Evolutionary conservation across 352 stramenopile genomes (phyloP).

Genomic region (Phytopythium ostracodes): DNA sequence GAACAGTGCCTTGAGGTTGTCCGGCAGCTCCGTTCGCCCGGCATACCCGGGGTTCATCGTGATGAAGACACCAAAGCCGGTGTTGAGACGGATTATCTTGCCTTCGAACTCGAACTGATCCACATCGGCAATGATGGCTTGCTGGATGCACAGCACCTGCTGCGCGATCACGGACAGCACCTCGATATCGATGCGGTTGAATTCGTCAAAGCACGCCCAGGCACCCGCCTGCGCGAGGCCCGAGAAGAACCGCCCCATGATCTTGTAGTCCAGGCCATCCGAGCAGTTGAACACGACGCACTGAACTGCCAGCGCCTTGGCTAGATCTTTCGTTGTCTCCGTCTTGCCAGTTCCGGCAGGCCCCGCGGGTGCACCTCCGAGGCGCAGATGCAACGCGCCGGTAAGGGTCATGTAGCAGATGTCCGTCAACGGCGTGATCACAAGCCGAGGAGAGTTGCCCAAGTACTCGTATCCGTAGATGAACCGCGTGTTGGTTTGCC

Average conservation of each 20-base stretch:
- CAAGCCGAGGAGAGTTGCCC: conserved; percentile 74
- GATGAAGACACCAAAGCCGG: conserved; percentile 93
- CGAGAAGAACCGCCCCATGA: conserved; percentile 96
- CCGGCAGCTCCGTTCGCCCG: conserved; percentile 89
- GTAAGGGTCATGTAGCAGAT: conserved; percentile 95
- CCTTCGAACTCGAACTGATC: conserved; percentile 93
- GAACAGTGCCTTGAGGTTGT: conserved; percentile 94
- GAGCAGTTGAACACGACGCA: conserved; percentile 97
- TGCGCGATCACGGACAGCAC: conserved; percentile 95
- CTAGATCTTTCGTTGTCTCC: conserved; percentile 94
- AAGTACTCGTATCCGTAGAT: conserved; percentile 87
- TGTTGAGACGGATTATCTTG: conserved; percentile 89
- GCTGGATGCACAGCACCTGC: conserved; percentile 93
- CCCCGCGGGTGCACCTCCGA: conserved; percentile 90
- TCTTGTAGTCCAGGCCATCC: conserved; percentile 94
- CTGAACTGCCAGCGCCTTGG: conserved; percentile 92
- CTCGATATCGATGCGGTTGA: conserved; percentile 96
- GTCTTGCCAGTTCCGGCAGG: conserved; percentile 94
- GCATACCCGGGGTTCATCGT: conserved; percentile 95
- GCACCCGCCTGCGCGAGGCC: conserved; percentile 90
- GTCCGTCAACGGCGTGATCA: conserved; percentile 83
- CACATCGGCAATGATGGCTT: conserved; percentile 88
- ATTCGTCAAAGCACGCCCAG: conserved; percentile 96
- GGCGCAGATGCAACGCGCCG: conserved; percentile 89
- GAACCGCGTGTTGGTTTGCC: conserved; percentile 82